Base-by-base conservation (phyloP, 768 basidiomycete species). In the Dacryopinax spathularia region DNA sequence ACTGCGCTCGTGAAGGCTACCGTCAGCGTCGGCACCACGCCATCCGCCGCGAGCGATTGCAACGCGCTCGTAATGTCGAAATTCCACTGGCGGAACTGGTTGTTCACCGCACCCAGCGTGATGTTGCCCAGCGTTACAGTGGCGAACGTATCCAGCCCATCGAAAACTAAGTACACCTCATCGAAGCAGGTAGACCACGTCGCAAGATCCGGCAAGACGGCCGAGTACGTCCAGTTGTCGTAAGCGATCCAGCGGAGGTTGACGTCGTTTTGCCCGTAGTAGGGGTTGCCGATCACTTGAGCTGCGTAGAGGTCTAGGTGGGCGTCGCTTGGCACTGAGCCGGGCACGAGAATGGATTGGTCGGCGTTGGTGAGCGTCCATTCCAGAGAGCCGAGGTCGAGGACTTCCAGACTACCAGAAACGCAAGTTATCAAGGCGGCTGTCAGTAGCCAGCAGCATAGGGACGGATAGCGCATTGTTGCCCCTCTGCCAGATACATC, bases 161-260 rank as follows among this genome's bases (percentile, higher is more conserved):
- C 79, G 68, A 82, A 82, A 5, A 84, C 75, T 12, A 83, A 72
- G 9, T 84, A 68, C 0, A 77, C 75, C 62, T 70, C 73, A 27
- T 75, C 68, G 7, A 69, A 66, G 33, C 67, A 34, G 25, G 36
- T 61, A 1, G 70, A 43, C 22, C 73, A 60, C 5, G 67, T 69
- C 44, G 70, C 61, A 25, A 74, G 67, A 63, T 82, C 76, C 6
- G 82, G 80, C 34, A 83, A 63, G 67, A 81, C 80, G 2, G 82
- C 80, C 0, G 80, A 82, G 66, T 82, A 83, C 0, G 80, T 82
- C 82, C 83, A 84, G 63, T 81, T 80, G 63, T 84, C 82, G 60
- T 79, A 73, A 33, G 77, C 75, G 56, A 84, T 73, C 82, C 81
- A 83, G 65, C 83, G 74, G 67, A 82, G 76, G 1, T 78, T 79